A percentile compares a stretch with the other conserved stretches of the same genome.
Evolutionary conservation across 1,284 basidiomycete species (phyloP).

Genomic region (Omphalotus olearius): DNA sequence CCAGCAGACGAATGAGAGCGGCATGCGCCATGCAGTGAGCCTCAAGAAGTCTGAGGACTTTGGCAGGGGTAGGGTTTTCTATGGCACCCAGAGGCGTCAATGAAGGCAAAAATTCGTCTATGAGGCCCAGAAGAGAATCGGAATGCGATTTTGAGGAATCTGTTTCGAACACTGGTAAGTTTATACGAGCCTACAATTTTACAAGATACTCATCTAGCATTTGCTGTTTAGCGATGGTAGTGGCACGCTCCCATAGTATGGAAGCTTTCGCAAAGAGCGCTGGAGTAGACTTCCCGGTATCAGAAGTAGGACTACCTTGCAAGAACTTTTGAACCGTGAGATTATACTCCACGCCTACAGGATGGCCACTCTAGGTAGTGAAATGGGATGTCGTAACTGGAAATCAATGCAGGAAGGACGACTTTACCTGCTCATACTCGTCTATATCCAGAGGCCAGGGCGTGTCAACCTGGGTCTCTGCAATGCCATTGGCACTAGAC

Average conservation of each 20-base stretch:
- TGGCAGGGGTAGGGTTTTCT: constrained; percentile 23
- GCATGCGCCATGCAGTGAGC: constrained; percentile 37
- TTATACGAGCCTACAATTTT: not conserved
- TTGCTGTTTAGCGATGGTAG: constrained; percentile 31
- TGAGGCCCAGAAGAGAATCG: constrained; percentile 32
- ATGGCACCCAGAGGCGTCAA: constrained; percentile 20
- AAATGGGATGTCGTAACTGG: not conserved
- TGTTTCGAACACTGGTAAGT: not conserved
- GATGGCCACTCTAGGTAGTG: constrained; percentile 4
- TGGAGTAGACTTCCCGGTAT: not conserved
- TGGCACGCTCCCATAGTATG: constrained; percentile 5
- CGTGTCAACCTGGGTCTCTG: constrained; percentile 25
- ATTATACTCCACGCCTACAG: constrained; percentile 1
- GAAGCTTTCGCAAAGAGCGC: constrained; percentile 7
- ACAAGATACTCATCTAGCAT: constrained; percentile 33
- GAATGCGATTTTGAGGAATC: constrained; percentile 26
- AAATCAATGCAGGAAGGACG: not conserved
- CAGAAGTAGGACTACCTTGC: not conserved
- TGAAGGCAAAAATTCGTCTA: constrained; percentile 31
- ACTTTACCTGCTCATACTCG: constrained; percentile 22
- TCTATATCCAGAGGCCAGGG: constrained; percentile 30
- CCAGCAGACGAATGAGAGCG: constrained; percentile 39
- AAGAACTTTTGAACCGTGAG: constrained; percentile 6
- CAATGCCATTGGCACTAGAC: constrained; percentile 14
- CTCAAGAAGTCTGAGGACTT: constrained; percentile 30